phyloP scores from a whole-genome alignment of 768 basidiomycete genomes.

The Boletellus emodensis region DNA sequence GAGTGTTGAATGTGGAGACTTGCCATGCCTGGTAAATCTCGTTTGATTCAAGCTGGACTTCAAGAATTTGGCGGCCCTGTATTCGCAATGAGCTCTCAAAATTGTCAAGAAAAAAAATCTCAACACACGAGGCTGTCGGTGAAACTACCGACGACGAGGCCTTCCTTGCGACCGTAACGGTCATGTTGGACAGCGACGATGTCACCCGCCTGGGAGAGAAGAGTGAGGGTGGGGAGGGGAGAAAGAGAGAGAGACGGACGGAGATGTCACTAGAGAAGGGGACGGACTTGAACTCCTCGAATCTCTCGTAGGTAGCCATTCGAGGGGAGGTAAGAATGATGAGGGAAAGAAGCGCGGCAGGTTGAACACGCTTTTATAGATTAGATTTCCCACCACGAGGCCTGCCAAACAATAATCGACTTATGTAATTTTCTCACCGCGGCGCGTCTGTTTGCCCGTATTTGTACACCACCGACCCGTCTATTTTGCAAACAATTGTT shows the following conservation, averaged over 20 bases:
- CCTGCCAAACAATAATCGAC: not conserved
- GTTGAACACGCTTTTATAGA: constrained; percentile 44
- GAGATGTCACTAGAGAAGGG: constrained; percentile 35
- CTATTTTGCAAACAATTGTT: constrained; percentile 31
- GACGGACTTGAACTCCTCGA: constrained; percentile 27
- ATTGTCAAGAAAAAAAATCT: not conserved
- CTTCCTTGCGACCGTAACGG: constrained; percentile 62
- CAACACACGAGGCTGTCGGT: constrained; percentile 61
- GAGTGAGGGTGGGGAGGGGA: not conserved
- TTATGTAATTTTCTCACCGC: not conserved
- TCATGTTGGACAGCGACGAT: constrained; percentile 74
- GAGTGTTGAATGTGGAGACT: constrained; percentile 3
- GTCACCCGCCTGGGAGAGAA: constrained; percentile 59
- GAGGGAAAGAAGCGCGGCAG: constrained; percentile 20
- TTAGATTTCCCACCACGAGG: constrained; percentile 34
- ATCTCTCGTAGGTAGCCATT: constrained; percentile 38
- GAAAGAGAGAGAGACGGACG: constrained; percentile 17
- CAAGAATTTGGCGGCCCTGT: constrained; percentile 78
- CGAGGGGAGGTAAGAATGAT: constrained; percentile 23
- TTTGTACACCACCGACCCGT: not conserved
- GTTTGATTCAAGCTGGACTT: constrained; percentile 71
- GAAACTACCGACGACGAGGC: constrained; percentile 75
- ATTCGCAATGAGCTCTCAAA: not conserved
- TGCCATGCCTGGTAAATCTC: constrained; percentile 70
- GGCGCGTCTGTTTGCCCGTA: no score